Percentiles rank a stretch among this genome's conserved stretches.
These are phyloP conservation scores for Spergularia marina DNA, from an alignment of 148 eudicot species.

Conservation along the genomic window DNA sequence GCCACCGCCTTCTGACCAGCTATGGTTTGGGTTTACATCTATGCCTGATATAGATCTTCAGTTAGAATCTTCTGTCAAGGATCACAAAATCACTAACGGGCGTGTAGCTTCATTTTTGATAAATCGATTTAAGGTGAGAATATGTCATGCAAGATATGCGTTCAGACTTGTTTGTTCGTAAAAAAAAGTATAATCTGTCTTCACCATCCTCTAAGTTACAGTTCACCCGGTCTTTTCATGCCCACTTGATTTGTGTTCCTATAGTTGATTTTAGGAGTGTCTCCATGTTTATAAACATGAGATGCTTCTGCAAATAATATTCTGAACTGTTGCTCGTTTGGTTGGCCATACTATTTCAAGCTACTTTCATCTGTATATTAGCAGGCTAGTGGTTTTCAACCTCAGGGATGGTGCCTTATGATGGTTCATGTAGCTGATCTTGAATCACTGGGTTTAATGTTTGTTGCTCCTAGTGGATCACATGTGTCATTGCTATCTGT, in stretches of 20 bases:
- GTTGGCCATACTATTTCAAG: too few species aligned
- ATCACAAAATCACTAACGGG: constrained; percentile 73
- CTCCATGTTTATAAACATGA: neutral
- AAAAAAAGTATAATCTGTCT: neutral
- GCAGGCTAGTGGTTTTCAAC: too few species aligned
- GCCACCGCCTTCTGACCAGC: constrained; percentile 94
- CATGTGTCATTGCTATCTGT: neutral
- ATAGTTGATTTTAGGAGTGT: neutral
- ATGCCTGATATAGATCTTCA: constrained; percentile 86
- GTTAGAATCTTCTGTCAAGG: constrained; percentile 82
- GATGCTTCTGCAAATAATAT: neutral
- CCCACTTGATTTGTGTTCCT: neutral
- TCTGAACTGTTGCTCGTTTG: neutral
- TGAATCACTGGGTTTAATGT: too few species aligned
- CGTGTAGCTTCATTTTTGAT: constrained; percentile 66
- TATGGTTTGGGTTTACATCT: constrained; percentile 85
- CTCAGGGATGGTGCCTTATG: too few species aligned
- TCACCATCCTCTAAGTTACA: neutral
- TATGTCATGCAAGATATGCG: neutral
- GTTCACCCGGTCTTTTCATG: neutral
- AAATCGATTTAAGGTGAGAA: constrained; percentile 80
- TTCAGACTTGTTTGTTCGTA: neutral
- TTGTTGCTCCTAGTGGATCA: too few species aligned
- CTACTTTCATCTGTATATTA: too few species aligned
- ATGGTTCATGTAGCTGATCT: too few species aligned